Conservation (phyloP, 2,329 filamentous ascomycete genomes). For the Cylindrodendrum hubeiense region DNA sequence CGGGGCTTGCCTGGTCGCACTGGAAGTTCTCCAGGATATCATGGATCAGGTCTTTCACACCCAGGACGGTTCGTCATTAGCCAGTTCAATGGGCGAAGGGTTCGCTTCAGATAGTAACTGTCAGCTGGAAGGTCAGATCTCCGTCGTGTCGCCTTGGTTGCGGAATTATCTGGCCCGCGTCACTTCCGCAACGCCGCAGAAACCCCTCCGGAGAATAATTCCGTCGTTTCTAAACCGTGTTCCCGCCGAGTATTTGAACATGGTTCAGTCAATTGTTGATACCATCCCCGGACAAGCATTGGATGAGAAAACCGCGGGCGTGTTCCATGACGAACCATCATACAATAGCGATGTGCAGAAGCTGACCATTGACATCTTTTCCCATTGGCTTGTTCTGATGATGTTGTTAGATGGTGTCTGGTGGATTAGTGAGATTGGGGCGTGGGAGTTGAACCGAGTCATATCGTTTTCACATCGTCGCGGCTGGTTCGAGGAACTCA, state of each 20-base stretch:
- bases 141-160: slow-evolving; percentile 33
- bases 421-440: slow-evolving; percentile 54
- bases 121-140: slow-evolving; percentile 13
- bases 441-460: slow-evolving; percentile 49
- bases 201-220: slow-evolving; percentile 50
- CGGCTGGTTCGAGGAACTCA: slow-evolving; percentile 19
- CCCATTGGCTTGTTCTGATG: slow-evolving; percentile 54
- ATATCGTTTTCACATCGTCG: slow-evolving; percentile 32
- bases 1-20: slow-evolving; percentile 19
- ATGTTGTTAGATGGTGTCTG: slow-evolving; percentile 54
- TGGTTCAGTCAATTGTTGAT: slow-evolving; percentile 50
- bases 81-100: too few relatives aligned
- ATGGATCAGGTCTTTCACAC: slow-evolving; percentile 24
- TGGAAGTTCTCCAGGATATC: slow-evolving; percentile 26
- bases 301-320: too few relatives aligned
- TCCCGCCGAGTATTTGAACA: slow-evolving; percentile 47
- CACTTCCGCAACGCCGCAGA: slow-evolving; percentile 43
- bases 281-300: slow-evolving; percentile 26
- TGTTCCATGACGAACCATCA: background rate
- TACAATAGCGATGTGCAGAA: slow-evolving; percentile 24
- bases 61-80: too few relatives aligned
- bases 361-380: slow-evolving; percentile 53
- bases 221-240: slow-evolving; percentile 57
- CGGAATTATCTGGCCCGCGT: slow-evolving; percentile 35
- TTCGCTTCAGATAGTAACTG: background rate